phyloP scores from a whole-genome alignment of 768 basidiomycete species.

The Podaxis sp. region DNA sequence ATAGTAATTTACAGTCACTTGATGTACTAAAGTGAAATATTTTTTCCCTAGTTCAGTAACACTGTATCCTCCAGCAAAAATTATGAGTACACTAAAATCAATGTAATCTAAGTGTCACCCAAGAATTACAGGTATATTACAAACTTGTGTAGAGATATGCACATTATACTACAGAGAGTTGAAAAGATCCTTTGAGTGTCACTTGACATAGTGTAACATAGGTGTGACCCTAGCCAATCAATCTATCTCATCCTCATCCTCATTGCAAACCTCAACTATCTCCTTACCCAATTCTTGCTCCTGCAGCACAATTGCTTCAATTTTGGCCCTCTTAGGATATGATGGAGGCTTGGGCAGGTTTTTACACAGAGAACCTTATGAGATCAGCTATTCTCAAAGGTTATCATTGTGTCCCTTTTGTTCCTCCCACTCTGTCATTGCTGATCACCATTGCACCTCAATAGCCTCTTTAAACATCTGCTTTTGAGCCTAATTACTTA shows the following conservation, averaged over 20 bases:
- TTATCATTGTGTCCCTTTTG: not conserved
- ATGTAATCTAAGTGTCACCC: too few species aligned
- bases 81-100: too few species aligned
- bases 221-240: not conserved
- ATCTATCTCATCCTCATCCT: not conserved
- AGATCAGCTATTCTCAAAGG: not conserved
- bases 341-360: not conserved
- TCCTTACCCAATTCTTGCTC: not conserved
- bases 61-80: too few species aligned
- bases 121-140: too few species aligned
- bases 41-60: too few species aligned
- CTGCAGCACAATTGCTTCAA: not conserved
- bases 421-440: not conserved
- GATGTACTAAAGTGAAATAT: too few species aligned
- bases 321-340: not conserved
- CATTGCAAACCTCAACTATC: not conserved
- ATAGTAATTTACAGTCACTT: too few species aligned
- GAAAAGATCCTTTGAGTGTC: too few species aligned
- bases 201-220: not conserved
- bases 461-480: not conserved
- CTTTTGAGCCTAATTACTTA: not conserved
- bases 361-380: not conserved
- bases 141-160: too few species aligned
- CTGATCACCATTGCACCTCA: not conserved
- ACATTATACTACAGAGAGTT: too few species aligned